These are phyloP conservation scores for Saturnispora dispora DNA, from an alignment of 805 yeast species.

Conservation along the genomic window DNA sequence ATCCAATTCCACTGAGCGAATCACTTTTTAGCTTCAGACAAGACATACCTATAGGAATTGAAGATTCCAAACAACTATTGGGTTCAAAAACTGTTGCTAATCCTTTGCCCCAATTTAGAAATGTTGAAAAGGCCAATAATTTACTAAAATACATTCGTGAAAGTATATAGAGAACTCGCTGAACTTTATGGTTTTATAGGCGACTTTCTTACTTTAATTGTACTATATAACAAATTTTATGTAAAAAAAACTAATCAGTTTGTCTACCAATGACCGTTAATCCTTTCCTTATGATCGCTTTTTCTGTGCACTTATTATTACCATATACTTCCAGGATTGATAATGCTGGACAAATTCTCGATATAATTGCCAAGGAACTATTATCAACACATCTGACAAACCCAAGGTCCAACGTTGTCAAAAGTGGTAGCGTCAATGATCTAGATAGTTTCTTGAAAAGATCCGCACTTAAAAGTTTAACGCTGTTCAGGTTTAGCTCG, in stretches of 20 bases:
- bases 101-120: slow-evolving; percentile 47
- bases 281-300: slow-evolving; percentile 43
- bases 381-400: slow-evolving; percentile 75
- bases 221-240: neutral
- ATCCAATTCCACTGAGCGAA: slow-evolving; percentile 20
- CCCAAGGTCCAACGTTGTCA: slow-evolving; percentile 66
- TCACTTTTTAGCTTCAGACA: neutral
- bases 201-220: neutral
- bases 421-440: slow-evolving; percentile 40
- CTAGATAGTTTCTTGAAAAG: slow-evolving; percentile 41
- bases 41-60: slow-evolving; percentile 3
- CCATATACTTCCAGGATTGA: slow-evolving; percentile 75
- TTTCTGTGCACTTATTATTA: slow-evolving; percentile 53
- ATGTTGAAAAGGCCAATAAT: slow-evolving; percentile 53
- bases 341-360: slow-evolving; percentile 52
- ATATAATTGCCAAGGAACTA: slow-evolving; percentile 46
- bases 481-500: slow-evolving; percentile 64
- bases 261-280: slow-evolving; percentile 67
- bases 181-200: neutral
- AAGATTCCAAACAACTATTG: slow-evolving; percentile 9
- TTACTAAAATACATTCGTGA: slow-evolving; percentile 34
- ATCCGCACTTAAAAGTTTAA: slow-evolving; percentile 44
- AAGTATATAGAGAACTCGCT: slow-evolving; percentile 8
- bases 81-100: slow-evolving; percentile 16
- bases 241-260: slow-evolving; percentile 36